Evolutionary conservation across 345 rosid genomes (phyloP), one percentile per base, ranked within the genome.

Genomic region (Eutrema yunnanense): DNA sequence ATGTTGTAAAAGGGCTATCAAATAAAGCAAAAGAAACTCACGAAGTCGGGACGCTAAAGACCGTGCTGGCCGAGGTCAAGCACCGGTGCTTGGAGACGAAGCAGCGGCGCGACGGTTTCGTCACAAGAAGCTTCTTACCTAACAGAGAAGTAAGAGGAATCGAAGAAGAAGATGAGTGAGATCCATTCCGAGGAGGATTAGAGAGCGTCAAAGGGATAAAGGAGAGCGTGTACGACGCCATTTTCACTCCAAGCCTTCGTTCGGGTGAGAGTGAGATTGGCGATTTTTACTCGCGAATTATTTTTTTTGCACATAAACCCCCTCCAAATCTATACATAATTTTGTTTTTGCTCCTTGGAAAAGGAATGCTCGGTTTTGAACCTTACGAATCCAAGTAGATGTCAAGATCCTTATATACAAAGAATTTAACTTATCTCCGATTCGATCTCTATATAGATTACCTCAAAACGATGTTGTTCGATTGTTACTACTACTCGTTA

Each of bases 21-120:
- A 40, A 54, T 34, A 3, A 30, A 22, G 2, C 2, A 22, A 22
- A 22, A 22, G 0, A 14, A 70, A 49, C 84, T 77, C 44, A 87
- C 95, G 81, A 38, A 11, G 88, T 87, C 3, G 97, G 96, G 60
- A 90, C 90, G 66, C 83, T 87, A n/a, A 84, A 77, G 62, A 85
- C 73, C 8, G 85, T 84, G 52, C 81, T 85, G 9, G 82, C 82
- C 1, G 76, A 62, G 30, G 82, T 54, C 8, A 85, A 73, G 67
- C 78, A 80, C 54, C 72, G 79, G 58, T 52, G 60, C 68, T 79
- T 81, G 27, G 69, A 16, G 48, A 80, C 62, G 73, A 78, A 73
- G 62, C 47, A 59, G 48, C 58, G 74, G 30, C 73, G 78, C 53
- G 78, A 73, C 49, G 80, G 72, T 61, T 63, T 66, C 32, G 65